phyloP scores from a whole-genome alignment of 495 filamentous ascomycete species.

The Corynascus novoguineensis region DNA sequence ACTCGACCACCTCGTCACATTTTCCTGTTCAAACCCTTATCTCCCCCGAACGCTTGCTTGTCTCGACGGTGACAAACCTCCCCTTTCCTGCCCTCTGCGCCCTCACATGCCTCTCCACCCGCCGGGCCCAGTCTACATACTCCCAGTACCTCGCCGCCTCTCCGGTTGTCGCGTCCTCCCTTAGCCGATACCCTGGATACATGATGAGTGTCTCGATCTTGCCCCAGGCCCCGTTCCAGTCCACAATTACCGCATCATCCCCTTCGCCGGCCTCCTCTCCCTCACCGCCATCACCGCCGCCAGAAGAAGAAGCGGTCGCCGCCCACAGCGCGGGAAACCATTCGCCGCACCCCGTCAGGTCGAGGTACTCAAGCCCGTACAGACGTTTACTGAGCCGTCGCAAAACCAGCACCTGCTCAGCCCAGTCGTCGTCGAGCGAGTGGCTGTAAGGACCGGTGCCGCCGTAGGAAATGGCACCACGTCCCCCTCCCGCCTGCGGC shows the following conservation, averaged over 20 bases:
- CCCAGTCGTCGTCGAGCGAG: slow-evolving; percentile 60
- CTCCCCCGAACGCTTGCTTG: slow-evolving; percentile 18
- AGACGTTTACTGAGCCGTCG: slow-evolving; percentile 60
- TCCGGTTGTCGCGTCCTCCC: slow-evolving; percentile 18
- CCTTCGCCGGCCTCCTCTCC: slow-evolving; percentile 12
- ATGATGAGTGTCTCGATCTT: slow-evolving; percentile 37
- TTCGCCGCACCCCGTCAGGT: slow-evolving; percentile 68
- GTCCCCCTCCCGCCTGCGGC: slow-evolving; percentile 30
- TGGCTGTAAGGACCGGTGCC: slow-evolving; percentile 62
- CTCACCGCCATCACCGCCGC: too few relatives aligned
- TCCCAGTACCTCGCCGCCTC: slow-evolving; percentile 23
- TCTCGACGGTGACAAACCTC: slow-evolving; percentile 38
- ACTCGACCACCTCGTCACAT: too few relatives aligned
- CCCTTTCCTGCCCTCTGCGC: slow-evolving; percentile 32
- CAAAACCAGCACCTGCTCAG: slow-evolving; percentile 62
- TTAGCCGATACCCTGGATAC: slow-evolving; percentile 30
- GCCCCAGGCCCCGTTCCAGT: slow-evolving; percentile 45
- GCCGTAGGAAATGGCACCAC: slow-evolving; percentile 47
- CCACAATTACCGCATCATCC: slow-evolving; percentile 28
- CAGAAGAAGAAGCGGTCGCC: too few relatives aligned
- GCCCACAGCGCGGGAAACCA: slow-evolving; percentile 60
- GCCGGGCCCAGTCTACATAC: slow-evolving; percentile 25
- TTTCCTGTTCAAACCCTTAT: too few relatives aligned
- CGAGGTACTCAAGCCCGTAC: slow-evolving; percentile 71
- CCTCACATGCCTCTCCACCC: slow-evolving; percentile 37